phyloP scores from a whole-genome alignment of 441 rosid species.

The Gossypium davidsonii region DNA sequence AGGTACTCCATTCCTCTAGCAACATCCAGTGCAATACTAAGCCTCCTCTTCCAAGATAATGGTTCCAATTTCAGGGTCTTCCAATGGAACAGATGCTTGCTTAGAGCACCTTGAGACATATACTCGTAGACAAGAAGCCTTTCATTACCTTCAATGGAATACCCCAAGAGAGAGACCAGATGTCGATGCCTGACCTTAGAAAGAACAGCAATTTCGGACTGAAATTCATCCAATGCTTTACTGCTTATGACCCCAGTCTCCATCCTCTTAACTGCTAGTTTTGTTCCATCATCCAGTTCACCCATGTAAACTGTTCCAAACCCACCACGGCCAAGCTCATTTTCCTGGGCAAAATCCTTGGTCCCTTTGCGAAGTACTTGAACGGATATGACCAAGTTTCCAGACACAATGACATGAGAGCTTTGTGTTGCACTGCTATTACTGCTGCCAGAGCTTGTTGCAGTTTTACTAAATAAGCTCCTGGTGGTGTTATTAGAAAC shows the following conservation, averaged over 20 bases:
- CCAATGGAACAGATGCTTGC: constrained; percentile 18
- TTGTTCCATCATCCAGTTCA: constrained; percentile 16
- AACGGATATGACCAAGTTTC: constrained; percentile 16
- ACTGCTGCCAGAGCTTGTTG: constrained; percentile 24
- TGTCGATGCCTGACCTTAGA: constrained; percentile 15
- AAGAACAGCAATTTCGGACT: constrained; percentile 14
- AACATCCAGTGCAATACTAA: constrained; percentile 17
- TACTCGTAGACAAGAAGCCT: constrained; percentile 18
- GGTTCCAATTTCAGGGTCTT: constrained; percentile 15
- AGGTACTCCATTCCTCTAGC: constrained; percentile 16
- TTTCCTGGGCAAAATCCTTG: constrained; percentile 9
- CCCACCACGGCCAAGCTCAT: constrained; percentile 15
- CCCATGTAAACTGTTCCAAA: constrained; percentile 18
- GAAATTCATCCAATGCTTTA: constrained; percentile 17
- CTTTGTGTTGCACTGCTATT: constrained; percentile 14
- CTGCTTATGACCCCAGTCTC: constrained; percentile 12
- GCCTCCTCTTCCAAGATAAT: constrained; percentile 11
- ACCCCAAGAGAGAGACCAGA: constrained; percentile 16
- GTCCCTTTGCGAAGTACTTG: constrained; percentile 16
- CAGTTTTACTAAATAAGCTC: constrained; percentile 28
- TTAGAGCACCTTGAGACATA: constrained; percentile 21
- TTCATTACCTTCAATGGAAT: constrained; percentile 17
- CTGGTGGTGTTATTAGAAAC: constrained; percentile 26
- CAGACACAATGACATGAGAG: constrained; percentile 31
- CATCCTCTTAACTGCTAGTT: constrained; percentile 19